Conservation (phyloP, 495 filamentous ascomycete species). For the Xeromyces bisporus region DNA sequence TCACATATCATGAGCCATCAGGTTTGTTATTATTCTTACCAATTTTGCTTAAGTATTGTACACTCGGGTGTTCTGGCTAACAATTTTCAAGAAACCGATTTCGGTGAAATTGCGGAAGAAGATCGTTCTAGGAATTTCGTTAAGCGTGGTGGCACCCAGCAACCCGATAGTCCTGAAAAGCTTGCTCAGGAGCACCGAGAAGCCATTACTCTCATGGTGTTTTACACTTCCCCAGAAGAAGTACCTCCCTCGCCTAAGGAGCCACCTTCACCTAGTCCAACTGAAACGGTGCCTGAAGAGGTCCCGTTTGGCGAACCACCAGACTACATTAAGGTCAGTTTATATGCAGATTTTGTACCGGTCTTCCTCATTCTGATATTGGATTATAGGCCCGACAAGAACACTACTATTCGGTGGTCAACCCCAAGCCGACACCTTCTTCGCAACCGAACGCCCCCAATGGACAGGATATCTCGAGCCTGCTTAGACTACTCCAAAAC, state of each 20-base stretch:
- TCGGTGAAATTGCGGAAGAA: constrained; percentile 31
- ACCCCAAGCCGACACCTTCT: constrained; percentile 17
- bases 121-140: constrained; percentile 38
- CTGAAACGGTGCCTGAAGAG: constrained; percentile 17
- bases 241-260: constrained; percentile 66
- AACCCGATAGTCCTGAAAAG: constrained; percentile 46
- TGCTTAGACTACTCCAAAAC: constrained; percentile 31
- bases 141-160: constrained; percentile 44
- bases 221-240: constrained; percentile 56
- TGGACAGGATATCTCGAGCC: constrained; percentile 25
- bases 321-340: constrained; percentile 29
- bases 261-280: constrained; percentile 32
- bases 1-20: constrained; percentile 26
- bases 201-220: constrained; percentile 62
- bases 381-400: constrained; percentile 26
- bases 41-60: background rate
- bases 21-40: constrained; percentile 12
- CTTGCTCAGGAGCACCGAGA: constrained; percentile 55
- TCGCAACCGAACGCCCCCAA: constrained; percentile 12
- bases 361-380: too few species aligned
- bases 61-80: too few species aligned
- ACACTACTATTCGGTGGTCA: constrained; percentile 24
- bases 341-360: too few species aligned
- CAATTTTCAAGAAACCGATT: constrained; percentile 32
- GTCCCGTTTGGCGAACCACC: constrained; percentile 32